Evolutionary conservation across 306 rosid genomes (phyloP).

Genomic region (Abrus pulchellus): DNA sequence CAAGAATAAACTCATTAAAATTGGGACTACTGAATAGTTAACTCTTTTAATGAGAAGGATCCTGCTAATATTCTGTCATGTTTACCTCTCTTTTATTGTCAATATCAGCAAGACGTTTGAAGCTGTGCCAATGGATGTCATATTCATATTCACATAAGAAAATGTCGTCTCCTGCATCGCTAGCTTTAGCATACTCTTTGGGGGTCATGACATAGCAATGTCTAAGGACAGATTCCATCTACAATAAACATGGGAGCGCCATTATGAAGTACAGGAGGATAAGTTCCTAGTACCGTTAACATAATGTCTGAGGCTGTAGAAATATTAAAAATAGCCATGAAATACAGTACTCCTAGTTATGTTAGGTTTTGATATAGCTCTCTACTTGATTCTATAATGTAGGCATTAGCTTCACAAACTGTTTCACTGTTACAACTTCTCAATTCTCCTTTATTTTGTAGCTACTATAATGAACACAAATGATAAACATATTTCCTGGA

Average conservation of each 20-base stretch:
- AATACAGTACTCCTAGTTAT: conserved; percentile 6
- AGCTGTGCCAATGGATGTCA: conserved; percentile 89
- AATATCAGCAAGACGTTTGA: conserved; percentile 86
- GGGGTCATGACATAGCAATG: conserved; percentile 81
- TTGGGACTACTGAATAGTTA: conserved; percentile 30
- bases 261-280: conserved; percentile 36
- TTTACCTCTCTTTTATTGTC: conserved; percentile 70
- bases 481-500: conserved; percentile 3
- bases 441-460: background rate
- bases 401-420: background rate
- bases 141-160: conserved; percentile 92
- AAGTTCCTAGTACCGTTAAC: conserved; percentile 33
- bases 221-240: conserved; percentile 90
- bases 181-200: conserved; percentile 78
- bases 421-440: background rate
- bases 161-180: conserved; percentile 83
- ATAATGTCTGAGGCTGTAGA: conserved; percentile 18
- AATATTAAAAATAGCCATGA: conserved; percentile 17
- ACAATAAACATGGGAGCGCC: conserved; percentile 44
- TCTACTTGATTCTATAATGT: conserved; percentile 18
- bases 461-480: conserved; percentile 7
- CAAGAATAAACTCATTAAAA: conserved; percentile 36
- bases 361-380: conserved; percentile 18
- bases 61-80: conserved; percentile 24
- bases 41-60: conserved; percentile 29